These are phyloP conservation scores for Colletotrichum trifolii DNA, from an alignment of 2,329 filamentous ascomycete species.

Conservation along the genomic window DNA sequence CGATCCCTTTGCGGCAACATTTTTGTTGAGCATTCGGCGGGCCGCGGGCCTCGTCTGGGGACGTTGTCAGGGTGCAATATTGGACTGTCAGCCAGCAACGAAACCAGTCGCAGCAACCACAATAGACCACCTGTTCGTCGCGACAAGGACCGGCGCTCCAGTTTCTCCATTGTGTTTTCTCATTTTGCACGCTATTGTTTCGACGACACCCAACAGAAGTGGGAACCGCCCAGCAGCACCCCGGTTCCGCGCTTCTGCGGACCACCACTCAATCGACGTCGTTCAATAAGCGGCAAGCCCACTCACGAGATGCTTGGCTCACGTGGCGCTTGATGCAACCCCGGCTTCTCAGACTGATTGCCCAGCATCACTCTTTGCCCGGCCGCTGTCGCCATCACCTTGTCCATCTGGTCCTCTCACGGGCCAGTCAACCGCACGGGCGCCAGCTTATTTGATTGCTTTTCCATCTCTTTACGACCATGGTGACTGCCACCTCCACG, in stretches of 20 bases:
- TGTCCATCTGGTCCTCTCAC: slow-evolving; percentile 1
- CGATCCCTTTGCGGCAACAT: not conserved
- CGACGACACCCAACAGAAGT: slow-evolving; percentile 30
- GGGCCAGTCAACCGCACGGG: not conserved
- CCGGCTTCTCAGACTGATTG: slow-evolving; percentile 23
- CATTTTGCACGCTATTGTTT: slow-evolving; percentile 24
- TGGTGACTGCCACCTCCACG: slow-evolving; percentile 15
- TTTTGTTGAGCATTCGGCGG: slow-evolving; percentile 24
- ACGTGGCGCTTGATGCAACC: slow-evolving; percentile 32
- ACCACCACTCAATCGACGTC: slow-evolving; percentile 11
- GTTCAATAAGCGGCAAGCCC: slow-evolving; percentile 28
- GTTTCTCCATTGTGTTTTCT: slow-evolving; percentile 7
- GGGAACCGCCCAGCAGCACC: slow-evolving; percentile 20
- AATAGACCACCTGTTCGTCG: slow-evolving; percentile 11
- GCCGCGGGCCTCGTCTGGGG: slow-evolving; percentile 23
- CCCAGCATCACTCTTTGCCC: slow-evolving; percentile 1
- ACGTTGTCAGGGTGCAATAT: not conserved
- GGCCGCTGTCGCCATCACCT: not conserved
- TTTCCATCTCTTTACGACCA: not conserved
- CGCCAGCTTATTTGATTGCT: slow-evolving; percentile 5
- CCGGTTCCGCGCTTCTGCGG: slow-evolving; percentile 12
- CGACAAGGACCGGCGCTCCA: slow-evolving; percentile 14
- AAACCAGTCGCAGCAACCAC: slow-evolving; percentile 5
- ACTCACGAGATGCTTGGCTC: slow-evolving; percentile 30
- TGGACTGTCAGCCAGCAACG: not conserved